Evolutionary conservation across 164 flowering plant species (phyloP).

Genomic region (Tinospora cordifolia): DNA sequence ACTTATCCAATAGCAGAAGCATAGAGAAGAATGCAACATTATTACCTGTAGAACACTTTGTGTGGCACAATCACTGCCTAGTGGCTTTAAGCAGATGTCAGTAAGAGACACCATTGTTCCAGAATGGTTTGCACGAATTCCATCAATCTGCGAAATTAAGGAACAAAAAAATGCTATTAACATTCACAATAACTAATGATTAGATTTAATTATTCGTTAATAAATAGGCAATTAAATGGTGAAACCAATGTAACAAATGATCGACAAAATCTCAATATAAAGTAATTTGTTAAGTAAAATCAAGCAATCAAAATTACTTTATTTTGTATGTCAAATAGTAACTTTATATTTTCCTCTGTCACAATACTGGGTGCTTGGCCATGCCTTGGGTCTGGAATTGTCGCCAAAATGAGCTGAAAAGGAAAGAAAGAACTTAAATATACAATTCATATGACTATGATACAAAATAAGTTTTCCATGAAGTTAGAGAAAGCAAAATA

Average conservation of each 20-base stretch:
- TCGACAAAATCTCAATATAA: constrained; percentile 2
- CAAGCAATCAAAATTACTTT: constrained; percentile 41
- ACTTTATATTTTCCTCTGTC: constrained; percentile 62
- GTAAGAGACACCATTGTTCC: constrained; percentile 61
- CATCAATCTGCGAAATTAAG: constrained; percentile 54
- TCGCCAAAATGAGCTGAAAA: constrained; percentile 74
- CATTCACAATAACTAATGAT: neutral
- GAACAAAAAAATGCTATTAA: neutral
- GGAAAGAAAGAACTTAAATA: neutral
- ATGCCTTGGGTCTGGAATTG: constrained; percentile 39
- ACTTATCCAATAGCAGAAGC: no score
- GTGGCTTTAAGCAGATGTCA: constrained; percentile 92
- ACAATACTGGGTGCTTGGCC: constrained; percentile 65
- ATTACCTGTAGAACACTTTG: constrained; percentile 88
- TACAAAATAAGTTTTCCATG: neutral
- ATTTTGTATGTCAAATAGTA: constrained; percentile 83
- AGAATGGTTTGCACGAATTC: constrained; percentile 69
- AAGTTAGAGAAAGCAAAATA: no score
- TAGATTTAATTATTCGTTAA: neutral
- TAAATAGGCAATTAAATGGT: neutral
- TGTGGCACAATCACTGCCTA: constrained; percentile 84
- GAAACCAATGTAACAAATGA: neutral
- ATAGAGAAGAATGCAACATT: neutral
- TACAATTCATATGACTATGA: neutral
- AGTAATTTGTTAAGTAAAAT: constrained; percentile 9